Conservation (phyloP, 345 rosid species). For the Gossypium anomalum region DNA sequence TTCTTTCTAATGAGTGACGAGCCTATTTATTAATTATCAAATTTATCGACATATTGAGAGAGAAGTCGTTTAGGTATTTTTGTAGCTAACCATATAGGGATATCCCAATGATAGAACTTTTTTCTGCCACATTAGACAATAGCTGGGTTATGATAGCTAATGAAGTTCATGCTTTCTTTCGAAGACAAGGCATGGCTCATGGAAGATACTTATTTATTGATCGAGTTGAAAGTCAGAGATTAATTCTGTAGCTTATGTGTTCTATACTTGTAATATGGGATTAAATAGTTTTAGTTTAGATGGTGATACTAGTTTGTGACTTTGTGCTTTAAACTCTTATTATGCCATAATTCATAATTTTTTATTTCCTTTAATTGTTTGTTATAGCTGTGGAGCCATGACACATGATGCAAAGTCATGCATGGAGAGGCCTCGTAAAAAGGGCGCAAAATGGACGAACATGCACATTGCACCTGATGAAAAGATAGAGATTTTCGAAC, state of each 20-base stretch:
- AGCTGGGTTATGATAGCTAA: too few relatives aligned
- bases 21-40: neutral
- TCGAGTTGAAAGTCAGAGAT: neutral
- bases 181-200: neutral
- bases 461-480: constrained; percentile 85
- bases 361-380: neutral
- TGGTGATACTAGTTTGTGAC: neutral
- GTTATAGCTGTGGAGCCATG: constrained; percentile 81
- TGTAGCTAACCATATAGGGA: too few relatives aligned
- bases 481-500: constrained; percentile 70
- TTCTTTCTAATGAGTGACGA: neutral
- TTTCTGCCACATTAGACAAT: too few relatives aligned
- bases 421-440: constrained; percentile 76
- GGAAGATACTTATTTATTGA: neutral
- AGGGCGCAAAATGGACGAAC: constrained; percentile 68
- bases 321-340: neutral
- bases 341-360: neutral
- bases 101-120: too few relatives aligned
- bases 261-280: neutral
- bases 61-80: too few relatives aligned
- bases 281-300: neutral
- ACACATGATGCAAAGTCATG: constrained; percentile 70
- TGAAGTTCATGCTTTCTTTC: too few relatives aligned
- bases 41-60: neutral
- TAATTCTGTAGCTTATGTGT: neutral